These are phyloP conservation scores for Ophiostoma triangulosporum DNA, from an alignment of 2,329 filamentous ascomycete species.

Conservation along the genomic window DNA sequence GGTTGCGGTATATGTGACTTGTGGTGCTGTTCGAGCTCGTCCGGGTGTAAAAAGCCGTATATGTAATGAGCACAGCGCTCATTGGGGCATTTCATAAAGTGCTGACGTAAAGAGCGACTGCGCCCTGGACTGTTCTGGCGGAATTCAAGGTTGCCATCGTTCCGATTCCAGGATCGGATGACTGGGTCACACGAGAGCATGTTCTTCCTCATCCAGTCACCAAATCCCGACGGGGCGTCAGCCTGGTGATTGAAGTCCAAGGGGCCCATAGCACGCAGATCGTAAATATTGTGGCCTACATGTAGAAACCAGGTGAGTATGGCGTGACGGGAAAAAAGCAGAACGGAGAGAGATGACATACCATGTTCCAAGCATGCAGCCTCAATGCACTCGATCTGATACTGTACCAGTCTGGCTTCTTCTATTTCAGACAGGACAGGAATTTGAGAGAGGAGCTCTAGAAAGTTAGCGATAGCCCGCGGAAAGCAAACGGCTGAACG, in stretches of 20 bases:
- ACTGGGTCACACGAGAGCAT: constrained; percentile 35
- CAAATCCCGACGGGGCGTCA: constrained; percentile 33
- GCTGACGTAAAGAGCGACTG: not conserved
- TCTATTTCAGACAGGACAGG: constrained; percentile 40
- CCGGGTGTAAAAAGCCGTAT: constrained; percentile 38
- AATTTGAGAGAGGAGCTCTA: constrained; percentile 27
- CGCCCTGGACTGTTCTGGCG: constrained; percentile 17
- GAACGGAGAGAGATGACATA: constrained; percentile 17
- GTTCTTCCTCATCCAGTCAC: constrained; percentile 39
- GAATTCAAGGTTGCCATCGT: constrained; percentile 19
- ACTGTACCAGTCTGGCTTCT: constrained; percentile 42
- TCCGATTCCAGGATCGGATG: constrained; percentile 27
- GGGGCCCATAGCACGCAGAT: constrained; percentile 25
- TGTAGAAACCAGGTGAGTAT: not conserved
- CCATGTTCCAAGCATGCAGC: constrained; percentile 35
- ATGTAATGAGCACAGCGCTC: constrained; percentile 43
- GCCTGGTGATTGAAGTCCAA: constrained; percentile 25
- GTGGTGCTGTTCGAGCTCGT: constrained; percentile 38
- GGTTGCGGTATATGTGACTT: constrained; percentile 27
- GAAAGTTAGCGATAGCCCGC: not conserved
- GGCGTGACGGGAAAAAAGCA: not conserved
- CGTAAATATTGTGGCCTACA: constrained; percentile 30
- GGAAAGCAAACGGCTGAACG: no score
- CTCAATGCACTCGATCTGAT: constrained; percentile 46
- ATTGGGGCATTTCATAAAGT: constrained; percentile 36